A percentile compares a stretch with the other conserved stretches of the same genome.
Evolutionary conservation across 805 yeast species (phyloP).

Genomic region (Suhomyces canberraensis): DNA sequence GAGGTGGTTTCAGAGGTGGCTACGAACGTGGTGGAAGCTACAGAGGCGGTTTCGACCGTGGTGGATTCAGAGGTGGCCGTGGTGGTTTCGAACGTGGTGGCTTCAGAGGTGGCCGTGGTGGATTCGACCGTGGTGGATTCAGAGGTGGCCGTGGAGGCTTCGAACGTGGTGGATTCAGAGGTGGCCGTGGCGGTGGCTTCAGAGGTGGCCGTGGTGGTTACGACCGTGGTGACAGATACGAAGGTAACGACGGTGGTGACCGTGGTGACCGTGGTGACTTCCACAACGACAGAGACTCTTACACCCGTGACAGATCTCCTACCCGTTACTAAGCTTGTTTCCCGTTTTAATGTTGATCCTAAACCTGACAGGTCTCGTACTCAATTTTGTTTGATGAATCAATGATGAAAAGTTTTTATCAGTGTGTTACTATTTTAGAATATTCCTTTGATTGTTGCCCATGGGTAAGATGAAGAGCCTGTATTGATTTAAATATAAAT

Average conservation of each 20-base stretch:
- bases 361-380: too few relatives aligned
- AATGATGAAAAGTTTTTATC: slow-evolving; percentile 1
- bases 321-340: slow-evolving; percentile 51
- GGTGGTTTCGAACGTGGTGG: slow-evolving; percentile 25
- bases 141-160: slow-evolving; percentile 29
- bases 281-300: slow-evolving; percentile 49
- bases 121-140: slow-evolving; percentile 29
- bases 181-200: slow-evolving; percentile 51
- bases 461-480: slow-evolving; percentile 4
- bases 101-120: slow-evolving; percentile 37
- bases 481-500: slow-evolving; percentile 8
- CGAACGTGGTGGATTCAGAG: slow-evolving; percentile 27
- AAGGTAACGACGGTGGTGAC: slow-evolving; percentile 28
- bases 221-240: slow-evolving; percentile 32
- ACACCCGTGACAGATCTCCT: slow-evolving; percentile 63
- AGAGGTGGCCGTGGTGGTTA: slow-evolving; percentile 27
- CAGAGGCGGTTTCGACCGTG: slow-evolving; percentile 29
- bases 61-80: slow-evolving; percentile 34
- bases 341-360: too few relatives aligned
- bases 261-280: slow-evolving; percentile 27
- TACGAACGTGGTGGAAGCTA: slow-evolving; percentile 39
- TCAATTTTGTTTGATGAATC: too few relatives aligned
- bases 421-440: slow-evolving; percentile 5
- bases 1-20: slow-evolving; percentile 47
- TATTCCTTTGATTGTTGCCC: slow-evolving; percentile 4